phyloP scores from a whole-genome alignment of 257 asterid genomes.

The Solanum commersonii region DNA sequence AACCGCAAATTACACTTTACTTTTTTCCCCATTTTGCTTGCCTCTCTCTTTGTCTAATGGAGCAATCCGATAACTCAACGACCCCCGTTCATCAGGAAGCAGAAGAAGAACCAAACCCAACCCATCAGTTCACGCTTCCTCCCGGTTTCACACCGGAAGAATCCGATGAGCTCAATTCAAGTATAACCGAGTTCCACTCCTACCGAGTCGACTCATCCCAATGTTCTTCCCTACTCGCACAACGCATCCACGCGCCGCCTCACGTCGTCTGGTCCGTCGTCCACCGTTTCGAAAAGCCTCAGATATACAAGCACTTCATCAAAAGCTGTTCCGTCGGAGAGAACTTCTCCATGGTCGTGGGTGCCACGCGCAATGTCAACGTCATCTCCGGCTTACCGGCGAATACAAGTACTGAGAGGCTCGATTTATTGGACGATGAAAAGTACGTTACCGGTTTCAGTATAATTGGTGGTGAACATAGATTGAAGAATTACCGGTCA shows the following conservation, averaged over 20 bases:
- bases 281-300: slow-evolving; percentile 76
- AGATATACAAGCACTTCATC: slow-evolving; percentile 88
- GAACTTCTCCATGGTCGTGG: slow-evolving; percentile 30
- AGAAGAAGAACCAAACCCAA: background rate
- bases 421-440: slow-evolving; percentile 66
- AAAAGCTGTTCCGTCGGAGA: slow-evolving; percentile 61
- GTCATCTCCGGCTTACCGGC: slow-evolving; percentile 92
- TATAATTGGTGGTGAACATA: slow-evolving; percentile 79
- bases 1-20: background rate
- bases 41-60: background rate
- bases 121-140: slow-evolving; percentile 19
- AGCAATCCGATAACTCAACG: background rate
- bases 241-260: slow-evolving; percentile 65
- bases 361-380: slow-evolving; percentile 63
- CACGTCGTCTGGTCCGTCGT: slow-evolving; percentile 55
- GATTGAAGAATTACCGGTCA: slow-evolving; percentile 61
- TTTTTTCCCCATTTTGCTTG: background rate
- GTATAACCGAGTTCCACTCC: slow-evolving; percentile 47
- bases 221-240: slow-evolving; percentile 73
- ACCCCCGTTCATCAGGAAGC: background rate
- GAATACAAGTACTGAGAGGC: slow-evolving; percentile 76
- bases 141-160: slow-evolving; percentile 46
- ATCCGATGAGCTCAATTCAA: slow-evolving; percentile 48
- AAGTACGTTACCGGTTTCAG: slow-evolving; percentile 79
- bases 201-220: slow-evolving; percentile 51